Evolutionary conservation across 2,329 filamentous ascomycete species (phyloP), one percentile per base, ranked within the genome.

Genomic region (Aspergillus unguis): DNA sequence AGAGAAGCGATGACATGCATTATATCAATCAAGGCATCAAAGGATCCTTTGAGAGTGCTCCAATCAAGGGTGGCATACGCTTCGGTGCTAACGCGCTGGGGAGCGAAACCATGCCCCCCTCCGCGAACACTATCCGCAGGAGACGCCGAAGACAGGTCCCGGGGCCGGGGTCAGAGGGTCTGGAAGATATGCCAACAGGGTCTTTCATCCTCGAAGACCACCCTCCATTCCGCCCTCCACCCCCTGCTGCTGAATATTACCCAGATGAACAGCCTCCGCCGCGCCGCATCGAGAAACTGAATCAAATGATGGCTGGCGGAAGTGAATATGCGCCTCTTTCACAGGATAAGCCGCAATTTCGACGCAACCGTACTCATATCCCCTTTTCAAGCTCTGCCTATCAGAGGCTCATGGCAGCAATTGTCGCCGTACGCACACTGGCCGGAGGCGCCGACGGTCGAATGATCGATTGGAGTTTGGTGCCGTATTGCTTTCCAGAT

Each of bases 401-500:
- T 17, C 67, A 71, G 25, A 73, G 65, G 31, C 59, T 78, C 29
- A 69, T 71, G 52, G 63, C 70, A 33, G 72, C 75, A 7, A 72
- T 79, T 25, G 68, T 74, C 28, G 74, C 73, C 7, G 67, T 78
- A 25, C 71, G 75, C 27, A 67, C 72, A 0, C 55, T 79, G 29
- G 72, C 74, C 11, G 77, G 77, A 17, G 77, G 77, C 0, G 40
- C 68, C 4, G 71, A 77, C 31, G 70, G 67, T 4, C 71, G 62
- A 50, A 59, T 67, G 28, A 62, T 78, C 31, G 74, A 80, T 52
- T 78, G 76, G 75, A 55, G 66, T 0, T 63, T 79, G n/a, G 67
- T 79, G 6, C 58, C 63, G 5, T 62, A 65, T 29, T 62, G 71
- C 45, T 77, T 78, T 52, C 75, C 74, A 2, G 65, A 68, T 1